Base-by-base conservation (phyloP, 129 eudicot genomes). In the Mikania micrantha region DNA sequence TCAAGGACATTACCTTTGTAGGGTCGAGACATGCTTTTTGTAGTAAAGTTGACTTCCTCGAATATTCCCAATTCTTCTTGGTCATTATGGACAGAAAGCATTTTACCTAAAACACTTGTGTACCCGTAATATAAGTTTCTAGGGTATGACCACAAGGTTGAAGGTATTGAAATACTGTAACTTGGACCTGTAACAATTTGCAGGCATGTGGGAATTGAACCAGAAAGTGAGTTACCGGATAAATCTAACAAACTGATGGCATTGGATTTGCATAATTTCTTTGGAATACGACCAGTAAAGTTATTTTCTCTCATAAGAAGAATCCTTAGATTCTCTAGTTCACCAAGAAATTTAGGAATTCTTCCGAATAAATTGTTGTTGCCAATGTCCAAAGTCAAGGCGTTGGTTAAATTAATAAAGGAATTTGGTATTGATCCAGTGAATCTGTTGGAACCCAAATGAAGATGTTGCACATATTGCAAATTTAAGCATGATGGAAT, bases 361-460 rank as follows among this genome's bases (percentile, higher is more conserved):
- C 1, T 38, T 0, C 80, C 80, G 0, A 71, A 73, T 0, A 81
- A 48, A 32, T 62, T 10, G 47, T 81, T 81, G 19, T 69, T 35
- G 3, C 86, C 31, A 0, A 82, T 4, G 47, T 82, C 86, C 32
- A 82, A 9, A 27, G 73, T 66, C 58, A 77, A 72, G 10, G 69
- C 35, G 3, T 20, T 25, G 34, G 66, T 21, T 56, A 49, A 24
- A 8, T 49, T 63, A 13, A 27, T 20, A 44, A 73, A 58, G 8
- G 10, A 22, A n/a, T 36, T 28, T 2, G 82, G 85, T 45, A 77
- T 8, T 11, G 22, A 69, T 50, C 80, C 76, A 1, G 73, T 61
- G 34, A 81, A 66, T 39, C 28, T 40, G 45, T 82, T 77, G 4
- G 29, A 66, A 19, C 53, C 48, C 29, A 82, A 34, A 48, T 69